Percentiles rank a stretch among this genome's conserved stretches.
Conservation (phyloP, 192 early-diverging fungal genomes). For the Pilaira anomala region DNA sequence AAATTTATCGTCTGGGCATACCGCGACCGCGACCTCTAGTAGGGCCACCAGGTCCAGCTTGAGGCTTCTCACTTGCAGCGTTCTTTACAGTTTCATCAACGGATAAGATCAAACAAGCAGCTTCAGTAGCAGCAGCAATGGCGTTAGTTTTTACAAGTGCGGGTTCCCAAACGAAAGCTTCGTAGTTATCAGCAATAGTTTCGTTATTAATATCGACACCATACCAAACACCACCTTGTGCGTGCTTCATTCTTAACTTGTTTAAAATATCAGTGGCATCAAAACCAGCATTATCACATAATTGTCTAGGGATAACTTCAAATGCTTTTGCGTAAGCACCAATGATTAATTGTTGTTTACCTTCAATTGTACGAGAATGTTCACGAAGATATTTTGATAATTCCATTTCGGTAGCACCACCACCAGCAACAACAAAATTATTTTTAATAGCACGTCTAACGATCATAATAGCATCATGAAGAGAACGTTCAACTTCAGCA, state of each 20-base stretch:
- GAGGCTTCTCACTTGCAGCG: slow-evolving; percentile 77
- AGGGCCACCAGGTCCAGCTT: slow-evolving; percentile 48
- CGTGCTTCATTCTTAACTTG: slow-evolving; percentile 92
- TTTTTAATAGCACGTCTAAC: slow-evolving; percentile 96
- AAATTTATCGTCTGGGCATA: slow-evolving; percentile 55
- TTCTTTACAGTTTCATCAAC: slow-evolving; percentile 98
- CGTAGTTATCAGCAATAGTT: slow-evolving; percentile 86
- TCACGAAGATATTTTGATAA: slow-evolving; percentile 92
- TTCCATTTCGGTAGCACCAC: slow-evolving; percentile 98
- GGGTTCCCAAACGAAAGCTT: slow-evolving; percentile 97
- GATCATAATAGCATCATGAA: slow-evolving; percentile 99
- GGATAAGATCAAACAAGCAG: slow-evolving; percentile 91
- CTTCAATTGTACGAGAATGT: slow-evolving; percentile 89
- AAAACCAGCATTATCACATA: slow-evolving; percentile 98
- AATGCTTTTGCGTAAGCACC: slow-evolving; percentile 92
- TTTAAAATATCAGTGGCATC: slow-evolving; percentile 98
- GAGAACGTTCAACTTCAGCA: slow-evolving; percentile 93
- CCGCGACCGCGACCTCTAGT: slow-evolving; percentile 65
- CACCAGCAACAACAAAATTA: slow-evolving; percentile 94
- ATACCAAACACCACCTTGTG: slow-evolving; percentile 76
- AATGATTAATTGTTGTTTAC: slow-evolving; percentile 98
- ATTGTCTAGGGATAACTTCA: slow-evolving; percentile 97
- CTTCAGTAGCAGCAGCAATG: slow-evolving; percentile 90
- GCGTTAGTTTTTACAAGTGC: slow-evolving; percentile 97
- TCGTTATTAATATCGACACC: slow-evolving; percentile 92